Base-by-base conservation (phyloP, 768 basidiomycete genomes). In the Suillus occidentalis region DNA sequence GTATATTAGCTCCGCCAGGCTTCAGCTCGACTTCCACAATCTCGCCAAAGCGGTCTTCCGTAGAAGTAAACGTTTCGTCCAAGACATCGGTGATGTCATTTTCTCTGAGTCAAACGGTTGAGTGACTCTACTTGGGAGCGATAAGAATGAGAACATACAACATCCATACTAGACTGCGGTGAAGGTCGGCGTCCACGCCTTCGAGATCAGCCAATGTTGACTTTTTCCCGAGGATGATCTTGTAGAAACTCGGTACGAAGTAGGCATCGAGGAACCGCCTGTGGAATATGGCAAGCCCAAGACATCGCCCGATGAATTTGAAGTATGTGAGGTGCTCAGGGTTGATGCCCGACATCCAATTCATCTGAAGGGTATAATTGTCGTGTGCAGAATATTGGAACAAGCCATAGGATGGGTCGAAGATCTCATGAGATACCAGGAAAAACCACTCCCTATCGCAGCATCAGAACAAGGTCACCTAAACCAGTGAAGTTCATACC, bases 321-420 rank as follows among this genome's bases (percentile, higher is more conserved):
- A 90, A 93, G 72, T 92, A 92, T 67, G 86, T 88, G 64, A 90
- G 77, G 70, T 90, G 89, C 64, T 92, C 91, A 1, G 89, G 89
- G 64, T 91, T 91, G 65, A 92, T 85, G 25, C 85, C 87, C 1
- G 89, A 90, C 50, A 86, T 87, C 36, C 89, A 88, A 67, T 92
- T 92, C 73, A 92, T 90, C 76, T 91, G 89, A 4, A 92, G 83
- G 0, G 90, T 91, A 70, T 91, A 92, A 69, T 90, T 89, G 79
- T 92, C 91, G 70, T 88, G 87, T 4, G 89, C 82, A 0, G 90
- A 91, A 70, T 92, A 93, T 73, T 92, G 88, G 70, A 92, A 92
- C 42, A 92, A 76, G n/a, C 91, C 90, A 64, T 92, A 92, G 61
- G 86, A 88, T 25, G 91, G 90, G 71, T 92, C 87, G 78, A 93